Conservation (phyloP, 345 rosid species). For the Alliaria petiolata region DNA sequence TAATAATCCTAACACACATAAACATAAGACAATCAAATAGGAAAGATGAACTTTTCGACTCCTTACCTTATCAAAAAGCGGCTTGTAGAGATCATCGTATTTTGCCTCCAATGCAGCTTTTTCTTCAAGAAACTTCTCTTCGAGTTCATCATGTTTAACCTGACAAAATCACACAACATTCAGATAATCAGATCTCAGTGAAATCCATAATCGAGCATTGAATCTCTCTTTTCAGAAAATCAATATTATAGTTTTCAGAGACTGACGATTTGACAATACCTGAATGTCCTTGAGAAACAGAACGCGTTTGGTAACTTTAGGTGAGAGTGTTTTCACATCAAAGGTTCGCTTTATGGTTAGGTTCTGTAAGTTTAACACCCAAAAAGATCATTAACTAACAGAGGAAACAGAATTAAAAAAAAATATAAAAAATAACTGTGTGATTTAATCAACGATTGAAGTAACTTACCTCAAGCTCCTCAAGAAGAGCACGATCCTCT, state of each 20-base stretch:
- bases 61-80: constrained; percentile 23
- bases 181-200: neutral
- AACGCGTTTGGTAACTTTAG: constrained; percentile 28
- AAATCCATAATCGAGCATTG: neutral
- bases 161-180: too few relatives aligned
- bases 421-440: neutral
- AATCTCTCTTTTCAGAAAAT: neutral
- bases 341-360: constrained; percentile 16
- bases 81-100: constrained; percentile 22
- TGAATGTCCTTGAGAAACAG: constrained; percentile 31
- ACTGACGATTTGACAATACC: constrained; percentile 21
- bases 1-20: neutral
- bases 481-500: constrained; percentile 16
- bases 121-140: constrained; percentile 30
- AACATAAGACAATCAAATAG: too few relatives aligned
- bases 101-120: constrained; percentile 23
- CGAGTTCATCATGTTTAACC: constrained; percentile 30
- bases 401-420: neutral
- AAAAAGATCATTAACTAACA: neutral
- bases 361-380: constrained; percentile 9
- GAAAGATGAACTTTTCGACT: neutral
- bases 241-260: neutral
- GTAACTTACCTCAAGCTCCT: constrained; percentile 24
- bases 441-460: neutral
- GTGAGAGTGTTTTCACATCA: constrained; percentile 21